Evolutionary conservation across 1,284 basidiomycete species (phyloP), one percentile per base, ranked within the genome.

Genomic region (Megacollybia platyphylla): DNA sequence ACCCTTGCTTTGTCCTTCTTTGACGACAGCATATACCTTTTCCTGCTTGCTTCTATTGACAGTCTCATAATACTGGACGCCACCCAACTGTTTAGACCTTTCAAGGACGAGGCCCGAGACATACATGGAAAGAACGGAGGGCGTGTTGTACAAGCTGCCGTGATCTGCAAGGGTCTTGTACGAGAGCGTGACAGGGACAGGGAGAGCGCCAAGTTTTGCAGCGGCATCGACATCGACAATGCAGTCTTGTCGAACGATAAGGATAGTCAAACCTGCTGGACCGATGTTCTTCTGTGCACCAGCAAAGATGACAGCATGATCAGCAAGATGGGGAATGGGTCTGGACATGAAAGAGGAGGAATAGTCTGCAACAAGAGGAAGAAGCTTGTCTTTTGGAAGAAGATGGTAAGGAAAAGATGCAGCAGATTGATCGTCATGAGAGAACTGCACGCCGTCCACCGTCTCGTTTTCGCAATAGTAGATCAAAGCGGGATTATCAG

Each of bases 381-480:
- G 71, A 13, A 81, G 67, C 7, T 46, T 61, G 51, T 68, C 61
- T 47, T 74, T 65, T 2, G 81, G 77, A 32, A 97, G 68, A 40
- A 73, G 65, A 49, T 87, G 70, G 67, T 87, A 89, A 2, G 94
- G 93, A 71, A 97, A 97, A n/a, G 83, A 72, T 4, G 76, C 59
- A 17, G 74, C 61, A 28, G 66, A 67, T 17, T 57, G 54, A 6
- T 65, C 59, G 46, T 78, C 70, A 36, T 68, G 58, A 3, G 86
- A 70, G 65, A 90, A 97, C 65, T 98, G 87, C 44, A 94, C 84
- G 28, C 96, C 96, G 55, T 97, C 86, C 46, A 98, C 89, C 2
- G 96, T 99, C 68, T 99, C 96, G 67, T 99, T 99, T 60, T 97
- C 94, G 73, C 96, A 99, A 67, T 97, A 98, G 67, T 96, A 97